These are phyloP conservation scores for Beauveria pseudobassiana DNA, from an alignment of 2,329 filamentous ascomycete genomes.

Conservation along the genomic window DNA sequence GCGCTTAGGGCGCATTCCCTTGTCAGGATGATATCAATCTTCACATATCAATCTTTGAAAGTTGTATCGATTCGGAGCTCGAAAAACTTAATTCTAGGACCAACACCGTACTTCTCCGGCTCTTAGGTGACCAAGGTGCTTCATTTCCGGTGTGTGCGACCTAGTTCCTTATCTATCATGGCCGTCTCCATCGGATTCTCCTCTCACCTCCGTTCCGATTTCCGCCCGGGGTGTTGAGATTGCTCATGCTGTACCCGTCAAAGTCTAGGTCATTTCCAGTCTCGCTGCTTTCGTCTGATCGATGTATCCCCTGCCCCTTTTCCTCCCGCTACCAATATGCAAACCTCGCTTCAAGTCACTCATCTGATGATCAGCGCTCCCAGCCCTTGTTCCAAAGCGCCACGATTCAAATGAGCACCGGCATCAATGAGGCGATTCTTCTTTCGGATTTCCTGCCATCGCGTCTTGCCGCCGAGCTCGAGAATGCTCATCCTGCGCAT, in stretches of 20 bases:
- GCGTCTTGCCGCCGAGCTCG: slow-evolving; percentile 58
- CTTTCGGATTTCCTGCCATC: slow-evolving; percentile 65
- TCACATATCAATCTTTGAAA: neutral
- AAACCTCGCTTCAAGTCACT: slow-evolving; percentile 27
- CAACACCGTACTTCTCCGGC: neutral
- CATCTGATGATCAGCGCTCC: slow-evolving; percentile 30
- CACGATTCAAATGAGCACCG: slow-evolving; percentile 28
- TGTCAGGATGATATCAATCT: neutral
- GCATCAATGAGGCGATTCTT: slow-evolving; percentile 51
- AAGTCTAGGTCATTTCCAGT: slow-evolving; percentile 9
- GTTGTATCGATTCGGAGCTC: neutral
- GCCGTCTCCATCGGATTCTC: slow-evolving; percentile 9
- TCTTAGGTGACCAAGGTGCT: neutral
- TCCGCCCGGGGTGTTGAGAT: slow-evolving; percentile 5
- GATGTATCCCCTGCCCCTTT: slow-evolving; percentile 17
- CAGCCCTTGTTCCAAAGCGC: slow-evolving; percentile 27
- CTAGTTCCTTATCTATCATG: slow-evolving; percentile 1
- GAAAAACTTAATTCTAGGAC: neutral
- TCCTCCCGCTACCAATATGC: slow-evolving; percentile 21
- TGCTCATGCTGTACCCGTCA: slow-evolving; percentile 12
- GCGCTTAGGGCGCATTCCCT: neutral
- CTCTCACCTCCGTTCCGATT: neutral
- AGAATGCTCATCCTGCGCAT: slow-evolving; percentile 63
- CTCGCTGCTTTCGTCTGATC: slow-evolving; percentile 20
- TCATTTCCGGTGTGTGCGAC: neutral